Conservation (phyloP, 257 asterid species). For the Salvia splendens region DNA sequence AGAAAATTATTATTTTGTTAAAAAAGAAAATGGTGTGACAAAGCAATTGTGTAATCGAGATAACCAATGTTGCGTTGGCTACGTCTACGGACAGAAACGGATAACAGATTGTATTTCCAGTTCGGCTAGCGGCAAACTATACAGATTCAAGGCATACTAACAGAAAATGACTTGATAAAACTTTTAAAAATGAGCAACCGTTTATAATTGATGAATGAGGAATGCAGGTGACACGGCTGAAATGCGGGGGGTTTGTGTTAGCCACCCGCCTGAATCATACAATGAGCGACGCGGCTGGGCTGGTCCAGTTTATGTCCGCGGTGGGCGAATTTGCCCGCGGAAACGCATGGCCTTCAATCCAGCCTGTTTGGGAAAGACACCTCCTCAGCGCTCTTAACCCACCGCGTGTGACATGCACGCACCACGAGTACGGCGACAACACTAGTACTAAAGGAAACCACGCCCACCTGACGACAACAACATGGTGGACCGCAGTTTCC, state of each 20-base stretch:
- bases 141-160: too few relatives aligned
- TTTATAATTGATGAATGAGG: too few relatives aligned
- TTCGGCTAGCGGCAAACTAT: too few relatives aligned
- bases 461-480: slow-evolving; percentile 38
- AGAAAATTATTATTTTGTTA: too few relatives aligned
- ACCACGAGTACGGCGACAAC: slow-evolving; percentile 49
- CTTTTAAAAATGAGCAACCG: too few relatives aligned
- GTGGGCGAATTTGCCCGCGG: slow-evolving; percentile 66
- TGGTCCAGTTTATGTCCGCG: slow-evolving; percentile 56
- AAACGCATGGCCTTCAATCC: slow-evolving; percentile 39
- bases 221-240: slow-evolving; percentile 21
- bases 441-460: slow-evolving; percentile 44
- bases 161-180: too few relatives aligned
- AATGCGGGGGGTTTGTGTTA: slow-evolving; percentile 50
- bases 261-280: slow-evolving; percentile 66
- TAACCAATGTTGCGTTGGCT: too few relatives aligned
- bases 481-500: slow-evolving; percentile 59
- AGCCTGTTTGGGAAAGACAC: slow-evolving; percentile 65
- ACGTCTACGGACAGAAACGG: too few relatives aligned
- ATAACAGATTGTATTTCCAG: too few relatives aligned
- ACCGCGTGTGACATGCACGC: slow-evolving; percentile 43
- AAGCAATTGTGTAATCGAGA: too few relatives aligned
- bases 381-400: slow-evolving; percentile 53
- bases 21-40: too few relatives aligned
- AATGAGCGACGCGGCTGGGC: slow-evolving; percentile 61